A percentile compares a stretch with the other conserved stretches of the same genome.
These are phyloP conservation scores for Exophiala sp. DNA, from an alignment of 2,329 filamentous ascomycete genomes.

Conservation along the genomic window DNA sequence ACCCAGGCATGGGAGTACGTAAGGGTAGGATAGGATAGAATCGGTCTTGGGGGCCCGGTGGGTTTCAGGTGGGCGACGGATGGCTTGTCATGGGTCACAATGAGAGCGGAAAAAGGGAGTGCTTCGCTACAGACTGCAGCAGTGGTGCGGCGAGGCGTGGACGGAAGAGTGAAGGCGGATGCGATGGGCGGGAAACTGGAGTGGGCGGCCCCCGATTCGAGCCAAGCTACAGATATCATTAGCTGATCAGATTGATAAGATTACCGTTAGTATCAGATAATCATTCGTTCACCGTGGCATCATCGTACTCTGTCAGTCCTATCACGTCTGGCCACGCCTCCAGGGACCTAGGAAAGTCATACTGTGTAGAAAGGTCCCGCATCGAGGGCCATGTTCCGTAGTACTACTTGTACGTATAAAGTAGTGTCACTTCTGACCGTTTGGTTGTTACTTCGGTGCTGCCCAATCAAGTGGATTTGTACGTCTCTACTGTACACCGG, in stretches of 20 bases:
- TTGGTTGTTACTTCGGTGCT: not conserved
- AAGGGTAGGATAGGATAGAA: not conserved
- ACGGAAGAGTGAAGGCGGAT: too few relatives aligned
- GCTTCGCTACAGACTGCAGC: not conserved
- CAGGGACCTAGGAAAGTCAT: not conserved
- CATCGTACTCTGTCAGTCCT: not conserved
- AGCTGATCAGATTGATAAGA: conserved; percentile 26
- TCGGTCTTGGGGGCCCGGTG: not conserved
- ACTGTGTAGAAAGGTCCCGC: not conserved
- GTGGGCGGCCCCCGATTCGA: not conserved
- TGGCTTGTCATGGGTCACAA: not conserved
- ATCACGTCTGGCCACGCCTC: conserved; percentile 1
- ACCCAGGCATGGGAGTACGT: not conserved
- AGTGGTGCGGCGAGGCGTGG: not conserved
- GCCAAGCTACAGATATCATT: conserved; percentile 1
- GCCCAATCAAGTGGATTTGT: not conserved
- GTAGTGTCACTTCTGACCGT: too few relatives aligned
- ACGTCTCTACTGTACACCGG: not conserved
- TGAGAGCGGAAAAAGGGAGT: not conserved
- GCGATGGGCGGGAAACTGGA: too few relatives aligned
- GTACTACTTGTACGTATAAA: too few relatives aligned
- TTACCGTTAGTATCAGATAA: conserved; percentile 2
- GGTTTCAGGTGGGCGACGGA: not conserved
- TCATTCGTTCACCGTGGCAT: not conserved
- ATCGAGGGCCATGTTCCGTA: not conserved